Conservation (phyloP, 2,329 filamentous ascomycete genomes). For the Calcarisporium arbuscula region DNA sequence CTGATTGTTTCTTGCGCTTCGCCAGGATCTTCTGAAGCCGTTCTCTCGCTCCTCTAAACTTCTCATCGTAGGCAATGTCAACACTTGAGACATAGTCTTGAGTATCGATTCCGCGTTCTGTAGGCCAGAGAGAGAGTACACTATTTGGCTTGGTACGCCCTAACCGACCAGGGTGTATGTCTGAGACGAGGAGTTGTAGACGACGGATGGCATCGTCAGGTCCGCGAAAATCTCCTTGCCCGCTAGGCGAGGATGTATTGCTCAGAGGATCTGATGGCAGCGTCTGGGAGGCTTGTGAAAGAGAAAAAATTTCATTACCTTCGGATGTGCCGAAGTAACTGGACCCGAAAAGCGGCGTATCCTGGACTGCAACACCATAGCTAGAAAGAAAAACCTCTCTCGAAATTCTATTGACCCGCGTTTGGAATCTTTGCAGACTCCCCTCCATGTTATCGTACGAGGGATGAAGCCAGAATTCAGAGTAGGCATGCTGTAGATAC, state of each 20-base stretch:
- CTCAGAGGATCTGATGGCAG: constrained; percentile 10
- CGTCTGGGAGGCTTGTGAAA: constrained; percentile 10
- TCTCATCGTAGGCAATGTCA: constrained; percentile 25
- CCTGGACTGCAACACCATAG: constrained; percentile 28
- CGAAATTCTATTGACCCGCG: constrained; percentile 26
- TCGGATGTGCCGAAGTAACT: constrained; percentile 7
- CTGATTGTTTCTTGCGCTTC: constrained; percentile 25
- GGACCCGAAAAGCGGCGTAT: constrained; percentile 21
- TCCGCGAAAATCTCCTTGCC: constrained; percentile 4
- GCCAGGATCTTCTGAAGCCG: constrained; percentile 25
- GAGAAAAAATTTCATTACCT: constrained; percentile 6
- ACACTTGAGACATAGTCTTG: constrained; percentile 33
- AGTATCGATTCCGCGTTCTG: constrained; percentile 26
- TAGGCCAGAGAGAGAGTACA: constrained; percentile 33
- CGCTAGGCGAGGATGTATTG: constrained; percentile 4
- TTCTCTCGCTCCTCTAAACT: constrained; percentile 27
- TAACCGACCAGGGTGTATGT: constrained; percentile 18
- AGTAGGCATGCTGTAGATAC: constrained; percentile 21
- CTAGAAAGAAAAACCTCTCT: constrained; percentile 27
- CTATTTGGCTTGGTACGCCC: constrained; percentile 19
- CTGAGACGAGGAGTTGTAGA: constrained; percentile 26
- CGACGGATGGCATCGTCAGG: constrained; percentile 26
- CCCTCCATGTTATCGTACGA: constrained; percentile 15
- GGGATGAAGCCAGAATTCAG: constrained; percentile 25
- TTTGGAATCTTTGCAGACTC: constrained; percentile 15